Percentiles rank a stretch among this genome's conserved stretches.
These are phyloP conservation scores for Leucocoprinus sp. DNA, from an alignment of 768 basidiomycete genomes.

Conservation along the genomic window DNA sequence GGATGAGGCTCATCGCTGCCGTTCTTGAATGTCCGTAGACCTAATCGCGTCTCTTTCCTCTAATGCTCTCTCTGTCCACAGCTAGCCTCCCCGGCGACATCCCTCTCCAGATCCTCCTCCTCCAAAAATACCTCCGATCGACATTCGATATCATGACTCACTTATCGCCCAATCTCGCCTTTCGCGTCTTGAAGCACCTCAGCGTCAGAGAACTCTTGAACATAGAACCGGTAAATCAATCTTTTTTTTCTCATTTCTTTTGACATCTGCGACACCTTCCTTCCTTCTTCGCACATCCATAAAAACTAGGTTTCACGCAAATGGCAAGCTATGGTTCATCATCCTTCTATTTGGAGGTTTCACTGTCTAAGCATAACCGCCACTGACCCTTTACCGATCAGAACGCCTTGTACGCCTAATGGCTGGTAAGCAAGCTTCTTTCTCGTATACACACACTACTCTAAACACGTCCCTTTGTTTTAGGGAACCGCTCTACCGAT, in stretches of 20 bases:
- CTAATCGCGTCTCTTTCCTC: too few species aligned
- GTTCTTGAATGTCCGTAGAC: conserved; percentile 48
- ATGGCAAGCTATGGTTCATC: conserved; percentile 40
- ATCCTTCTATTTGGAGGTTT: conserved; percentile 69
- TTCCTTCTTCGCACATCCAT: too few species aligned
- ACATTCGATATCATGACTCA: conserved; percentile 78
- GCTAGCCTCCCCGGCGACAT: conserved; percentile 83
- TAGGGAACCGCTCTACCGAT: conserved; percentile 62
- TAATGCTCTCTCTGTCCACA: conserved; percentile 19
- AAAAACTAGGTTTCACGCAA: conserved; percentile 41
- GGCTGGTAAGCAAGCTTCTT: conserved; percentile 46
- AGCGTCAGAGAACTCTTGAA: conserved; percentile 54
- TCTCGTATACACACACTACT: not conserved
- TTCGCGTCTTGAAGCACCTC: conserved; percentile 49
- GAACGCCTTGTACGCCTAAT: conserved; percentile 51
- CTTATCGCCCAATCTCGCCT: conserved; percentile 56
- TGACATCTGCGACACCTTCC: too few species aligned
- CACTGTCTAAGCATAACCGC: conserved; percentile 69
- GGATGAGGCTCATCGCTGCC: conserved; percentile 61
- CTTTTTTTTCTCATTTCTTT: conserved; percentile 2
- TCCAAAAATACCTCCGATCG: conserved; percentile 77
- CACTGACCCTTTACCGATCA: conserved; percentile 61
- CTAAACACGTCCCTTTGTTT: not conserved
- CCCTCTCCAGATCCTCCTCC: conserved; percentile 69
- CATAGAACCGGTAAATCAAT: conserved; percentile 39